phyloP scores from a whole-genome alignment of 495 filamentous ascomycete genomes.

The Echria macrotheca region DNA sequence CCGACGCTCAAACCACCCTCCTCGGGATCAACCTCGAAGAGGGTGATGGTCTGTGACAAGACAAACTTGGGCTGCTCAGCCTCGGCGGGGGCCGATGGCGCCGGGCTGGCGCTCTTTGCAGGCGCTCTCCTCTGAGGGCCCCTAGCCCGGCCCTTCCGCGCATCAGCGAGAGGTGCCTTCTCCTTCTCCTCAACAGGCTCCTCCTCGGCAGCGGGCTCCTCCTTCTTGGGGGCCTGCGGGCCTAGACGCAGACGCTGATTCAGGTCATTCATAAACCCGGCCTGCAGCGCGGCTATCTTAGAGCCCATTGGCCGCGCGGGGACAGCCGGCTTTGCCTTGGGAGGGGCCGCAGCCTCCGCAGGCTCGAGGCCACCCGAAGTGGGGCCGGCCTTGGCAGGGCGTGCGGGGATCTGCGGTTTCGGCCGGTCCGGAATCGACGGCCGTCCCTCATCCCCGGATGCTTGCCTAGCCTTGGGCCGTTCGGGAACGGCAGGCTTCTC shows the following conservation, averaged over 20 bases:
- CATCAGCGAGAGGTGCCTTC: conserved; percentile 75
- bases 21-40: conserved; percentile 49
- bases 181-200: conserved; percentile 55
- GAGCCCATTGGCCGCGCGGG: conserved; percentile 73
- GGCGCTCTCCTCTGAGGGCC: conserved; percentile 74
- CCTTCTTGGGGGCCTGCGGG: conserved; percentile 62
- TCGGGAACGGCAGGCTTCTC: conserved; percentile 41
- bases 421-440: conserved; percentile 52
- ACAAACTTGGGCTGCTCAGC: conserved; percentile 26
- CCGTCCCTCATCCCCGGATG: conserved; percentile 41
- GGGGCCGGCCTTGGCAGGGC: conserved; percentile 55
- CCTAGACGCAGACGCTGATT: conserved; percentile 81
- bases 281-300: conserved; percentile 87
- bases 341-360: conserved; percentile 36
- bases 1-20: conserved; percentile 41
- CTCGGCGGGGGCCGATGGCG: conserved; percentile 15
- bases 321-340: conserved; percentile 67
- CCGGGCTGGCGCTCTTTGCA: conserved; percentile 42
- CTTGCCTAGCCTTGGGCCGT: conserved; percentile 37
- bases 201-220: conserved; percentile 53
- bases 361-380: conserved; percentile 28
- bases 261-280: conserved; percentile 83
- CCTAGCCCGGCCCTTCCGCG: conserved; percentile 81
- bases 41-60: conserved; percentile 36
- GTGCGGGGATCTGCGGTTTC: conserved; percentile 73